A percentile compares a stretch with the other conserved stretches of the same genome.
Conservation (phyloP, 148 eudicot species). For the Chenopodium suecicum region DNA sequence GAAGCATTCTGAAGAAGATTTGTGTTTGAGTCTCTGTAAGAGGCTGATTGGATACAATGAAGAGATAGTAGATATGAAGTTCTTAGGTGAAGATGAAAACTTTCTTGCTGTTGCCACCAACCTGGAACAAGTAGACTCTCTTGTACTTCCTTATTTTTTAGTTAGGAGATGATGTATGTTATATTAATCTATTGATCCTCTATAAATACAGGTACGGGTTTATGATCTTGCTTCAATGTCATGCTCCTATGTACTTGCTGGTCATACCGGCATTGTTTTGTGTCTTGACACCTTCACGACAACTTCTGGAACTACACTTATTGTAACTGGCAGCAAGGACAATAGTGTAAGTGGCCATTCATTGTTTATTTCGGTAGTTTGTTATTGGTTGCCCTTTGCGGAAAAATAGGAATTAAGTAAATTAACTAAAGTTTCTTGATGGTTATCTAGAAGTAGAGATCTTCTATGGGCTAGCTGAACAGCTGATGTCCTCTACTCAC, state of each 20-base stretch:
- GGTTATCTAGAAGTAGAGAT: background rate
- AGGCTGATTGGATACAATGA: constrained; percentile 90
- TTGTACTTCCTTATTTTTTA: background rate
- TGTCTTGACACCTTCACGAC: constrained; percentile 80
- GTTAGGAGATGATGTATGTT: background rate
- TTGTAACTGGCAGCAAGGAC: constrained; percentile 98
- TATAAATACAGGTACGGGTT: constrained; percentile 67
- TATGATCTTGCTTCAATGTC: constrained; percentile 94
- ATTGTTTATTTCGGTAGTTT: background rate
- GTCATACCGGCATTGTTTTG: constrained; percentile 75
- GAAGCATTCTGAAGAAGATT: constrained; percentile 44
- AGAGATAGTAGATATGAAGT: constrained; percentile 93
- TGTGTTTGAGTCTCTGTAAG: constrained; percentile 53
- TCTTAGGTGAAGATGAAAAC: constrained; percentile 87
- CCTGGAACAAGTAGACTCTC: constrained; percentile 68
- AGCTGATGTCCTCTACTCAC: background rate
- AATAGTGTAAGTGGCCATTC: constrained; percentile 58
- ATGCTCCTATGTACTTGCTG: constrained; percentile 91
- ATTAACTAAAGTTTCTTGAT: too few species aligned
- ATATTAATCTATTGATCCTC: constrained; percentile 5
- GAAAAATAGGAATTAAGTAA: too few species aligned
- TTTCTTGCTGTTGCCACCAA: constrained; percentile 95
- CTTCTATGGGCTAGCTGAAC: constrained; percentile 8
- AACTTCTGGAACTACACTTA: constrained; percentile 64
- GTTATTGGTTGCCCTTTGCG: too few species aligned